Percentiles rank a stretch among this genome's conserved stretches.
Evolutionary conservation across 192 early-diverging fungal genomes (phyloP).

Genomic region (Coemansia sp.): DNA sequence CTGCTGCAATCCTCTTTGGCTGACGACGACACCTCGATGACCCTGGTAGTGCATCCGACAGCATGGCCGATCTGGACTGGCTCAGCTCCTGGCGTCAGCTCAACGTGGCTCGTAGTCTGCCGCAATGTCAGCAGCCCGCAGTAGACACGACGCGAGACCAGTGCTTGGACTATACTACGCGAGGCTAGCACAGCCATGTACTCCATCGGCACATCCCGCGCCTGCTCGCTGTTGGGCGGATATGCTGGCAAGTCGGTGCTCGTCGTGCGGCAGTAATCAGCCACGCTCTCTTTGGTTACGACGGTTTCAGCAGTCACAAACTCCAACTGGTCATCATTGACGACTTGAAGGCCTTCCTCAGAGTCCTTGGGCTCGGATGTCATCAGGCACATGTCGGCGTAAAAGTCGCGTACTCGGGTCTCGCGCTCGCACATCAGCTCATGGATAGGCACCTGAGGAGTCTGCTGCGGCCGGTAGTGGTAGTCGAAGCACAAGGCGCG

Average conservation of each 20-base stretch:
- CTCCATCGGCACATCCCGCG: slow-evolving; percentile 64
- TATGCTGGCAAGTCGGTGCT: slow-evolving; percentile 66
- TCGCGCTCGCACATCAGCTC: slow-evolving; percentile 64
- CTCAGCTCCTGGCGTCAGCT: slow-evolving; percentile 63
- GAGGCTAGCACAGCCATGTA: slow-evolving; percentile 80
- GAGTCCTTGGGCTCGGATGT: neutral
- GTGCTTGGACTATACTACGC: slow-evolving; percentile 75
- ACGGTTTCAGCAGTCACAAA: neutral
- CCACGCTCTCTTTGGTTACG: slow-evolving; percentile 76
- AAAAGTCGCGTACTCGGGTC: slow-evolving; percentile 86
- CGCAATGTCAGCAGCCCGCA: slow-evolving; percentile 82
- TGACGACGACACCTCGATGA: slow-evolving; percentile 63
- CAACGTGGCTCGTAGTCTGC: slow-evolving; percentile 82
- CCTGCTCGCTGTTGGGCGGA: slow-evolving; percentile 65
- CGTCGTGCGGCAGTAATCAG: slow-evolving; percentile 78
- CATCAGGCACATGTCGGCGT: slow-evolving; percentile 76
- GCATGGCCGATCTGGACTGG: slow-evolving; percentile 72
- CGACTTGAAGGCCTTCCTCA: neutral
- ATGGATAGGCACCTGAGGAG: slow-evolving; percentile 82
- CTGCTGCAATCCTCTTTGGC: neutral
- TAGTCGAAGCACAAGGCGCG: slow-evolving; percentile 75
- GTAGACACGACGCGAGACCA: slow-evolving; percentile 81
- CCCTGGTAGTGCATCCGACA: slow-evolving; percentile 69
- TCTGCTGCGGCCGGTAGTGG: slow-evolving; percentile 69
- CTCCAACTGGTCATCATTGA: neutral